phyloP scores from a whole-genome alignment of 1,139 yeast species.

The Lodderomyces metapsilosis region DNA sequence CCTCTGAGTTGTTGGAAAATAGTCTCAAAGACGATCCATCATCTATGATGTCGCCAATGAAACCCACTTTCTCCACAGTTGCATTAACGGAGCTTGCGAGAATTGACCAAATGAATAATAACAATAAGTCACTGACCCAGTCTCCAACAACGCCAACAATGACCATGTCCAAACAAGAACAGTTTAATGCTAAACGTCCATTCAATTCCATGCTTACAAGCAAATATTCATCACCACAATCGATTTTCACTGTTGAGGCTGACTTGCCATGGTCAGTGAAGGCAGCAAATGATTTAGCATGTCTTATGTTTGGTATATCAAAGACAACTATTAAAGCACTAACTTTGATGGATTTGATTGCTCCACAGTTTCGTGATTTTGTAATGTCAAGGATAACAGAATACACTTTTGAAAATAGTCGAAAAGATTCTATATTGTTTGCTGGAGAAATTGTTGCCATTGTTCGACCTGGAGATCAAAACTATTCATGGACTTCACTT shows the following conservation, averaged over 20 bases:
- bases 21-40: constrained; percentile 12
- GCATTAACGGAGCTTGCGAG: constrained; percentile 21
- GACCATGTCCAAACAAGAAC: constrained; percentile 1
- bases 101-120: not conserved
- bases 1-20: constrained; percentile 35
- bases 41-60: constrained; percentile 14
- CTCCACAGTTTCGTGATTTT: constrained; percentile 68
- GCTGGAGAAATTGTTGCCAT: constrained; percentile 62
- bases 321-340: constrained; percentile 60
- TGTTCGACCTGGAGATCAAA: constrained; percentile 47
- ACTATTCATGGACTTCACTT: constrained; percentile 72
- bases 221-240: constrained; percentile 70
- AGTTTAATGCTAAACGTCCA: constrained; percentile 33
- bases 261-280: constrained; percentile 78
- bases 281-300: constrained; percentile 88
- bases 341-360: constrained; percentile 72
- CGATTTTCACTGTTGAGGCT: constrained; percentile 76
- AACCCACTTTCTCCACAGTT: not conserved
- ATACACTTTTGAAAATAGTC: constrained; percentile 15
- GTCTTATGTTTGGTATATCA: constrained; percentile 81
- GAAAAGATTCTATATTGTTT: constrained; percentile 34
- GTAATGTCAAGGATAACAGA: constrained; percentile 55
- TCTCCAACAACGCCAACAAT: constrained; percentile 1
- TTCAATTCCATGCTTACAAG: constrained; percentile 64
- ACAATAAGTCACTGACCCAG: not conserved